Percentiles rank a stretch among this genome's conserved stretches.
phyloP scores from a whole-genome alignment of 306 rosid species.

The Cucumis hystrix region DNA sequence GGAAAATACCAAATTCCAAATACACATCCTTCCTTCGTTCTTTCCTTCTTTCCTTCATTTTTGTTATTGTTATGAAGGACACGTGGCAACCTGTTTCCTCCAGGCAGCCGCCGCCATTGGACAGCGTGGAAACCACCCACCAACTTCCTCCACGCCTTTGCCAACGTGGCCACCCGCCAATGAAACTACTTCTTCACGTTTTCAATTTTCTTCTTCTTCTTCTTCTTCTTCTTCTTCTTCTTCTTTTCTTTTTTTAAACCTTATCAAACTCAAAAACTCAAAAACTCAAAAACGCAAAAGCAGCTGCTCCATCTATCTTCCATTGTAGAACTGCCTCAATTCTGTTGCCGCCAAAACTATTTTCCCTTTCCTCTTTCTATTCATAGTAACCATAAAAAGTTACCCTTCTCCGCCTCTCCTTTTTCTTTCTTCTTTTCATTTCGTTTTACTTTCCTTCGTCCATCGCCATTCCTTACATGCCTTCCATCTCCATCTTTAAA shows the following conservation, averaged over 20 bases:
- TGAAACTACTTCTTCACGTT: neutral
- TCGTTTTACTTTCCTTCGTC: too few species aligned
- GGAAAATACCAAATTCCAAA: neutral
- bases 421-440: too few species aligned
- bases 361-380: too few species aligned
- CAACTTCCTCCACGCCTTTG: neutral
- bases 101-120: neutral
- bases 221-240: too few species aligned
- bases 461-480: too few species aligned
- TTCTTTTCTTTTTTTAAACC: too few species aligned
- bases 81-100: neutral
- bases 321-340: too few species aligned
- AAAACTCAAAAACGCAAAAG: neutral
- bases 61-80: neutral
- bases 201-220: neutral
- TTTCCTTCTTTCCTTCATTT: too few species aligned
- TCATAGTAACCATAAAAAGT: too few species aligned
- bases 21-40: neutral
- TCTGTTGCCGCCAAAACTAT: too few species aligned
- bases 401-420: too few species aligned
- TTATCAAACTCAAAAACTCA: neutral
- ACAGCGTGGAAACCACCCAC: neutral
- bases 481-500: too few species aligned
- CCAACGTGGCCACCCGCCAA: slow-evolving; percentile 5
- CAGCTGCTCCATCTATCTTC: neutral